Conservation (phyloP, 176 grass and related monocot species). For the Zea luxurians region DNA sequence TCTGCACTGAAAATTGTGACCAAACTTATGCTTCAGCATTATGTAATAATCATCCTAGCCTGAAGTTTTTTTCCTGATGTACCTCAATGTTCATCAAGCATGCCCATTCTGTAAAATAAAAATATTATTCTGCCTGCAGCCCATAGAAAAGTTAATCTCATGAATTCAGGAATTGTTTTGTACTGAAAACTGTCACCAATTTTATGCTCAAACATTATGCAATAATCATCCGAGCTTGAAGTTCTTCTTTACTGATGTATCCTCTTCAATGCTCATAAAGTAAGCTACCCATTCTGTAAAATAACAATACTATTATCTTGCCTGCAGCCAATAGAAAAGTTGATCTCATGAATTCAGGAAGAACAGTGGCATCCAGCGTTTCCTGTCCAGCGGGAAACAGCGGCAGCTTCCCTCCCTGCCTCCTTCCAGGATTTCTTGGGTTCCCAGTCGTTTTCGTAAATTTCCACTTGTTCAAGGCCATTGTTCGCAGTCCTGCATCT, state of each 20-base stretch:
- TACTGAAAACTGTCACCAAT: background rate
- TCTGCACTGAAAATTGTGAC: background rate
- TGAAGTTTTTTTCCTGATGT: background rate
- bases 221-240: background rate
- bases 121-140: conserved; percentile 42
- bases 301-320: conserved; percentile 32
- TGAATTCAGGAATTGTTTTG: conserved; percentile 66
- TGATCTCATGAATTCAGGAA: conserved; percentile 96
- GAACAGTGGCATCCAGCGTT: conserved; percentile 79
- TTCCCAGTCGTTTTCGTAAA: conserved; percentile 62
- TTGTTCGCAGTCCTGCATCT: conserved; percentile 90
- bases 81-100: background rate
- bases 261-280: background rate
- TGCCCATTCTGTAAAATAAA: conserved; percentile 27
- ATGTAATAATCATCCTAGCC: background rate
- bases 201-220: background rate
- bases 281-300: conserved; percentile 12
- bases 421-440: conserved; percentile 71
- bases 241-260: background rate
- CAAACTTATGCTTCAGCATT: background rate
- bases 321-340: conserved; percentile 74
- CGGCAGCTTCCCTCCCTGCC: conserved; percentile 62
- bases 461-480: conserved; percentile 97
- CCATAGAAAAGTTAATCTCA: conserved; percentile 86
- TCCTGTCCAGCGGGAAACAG: conserved; percentile 97